Percentiles rank a stretch among this genome's conserved stretches.
Evolutionary conservation across 2,329 filamentous ascomycete species (phyloP).

Genomic region (Aspergillus fijiensis): DNA sequence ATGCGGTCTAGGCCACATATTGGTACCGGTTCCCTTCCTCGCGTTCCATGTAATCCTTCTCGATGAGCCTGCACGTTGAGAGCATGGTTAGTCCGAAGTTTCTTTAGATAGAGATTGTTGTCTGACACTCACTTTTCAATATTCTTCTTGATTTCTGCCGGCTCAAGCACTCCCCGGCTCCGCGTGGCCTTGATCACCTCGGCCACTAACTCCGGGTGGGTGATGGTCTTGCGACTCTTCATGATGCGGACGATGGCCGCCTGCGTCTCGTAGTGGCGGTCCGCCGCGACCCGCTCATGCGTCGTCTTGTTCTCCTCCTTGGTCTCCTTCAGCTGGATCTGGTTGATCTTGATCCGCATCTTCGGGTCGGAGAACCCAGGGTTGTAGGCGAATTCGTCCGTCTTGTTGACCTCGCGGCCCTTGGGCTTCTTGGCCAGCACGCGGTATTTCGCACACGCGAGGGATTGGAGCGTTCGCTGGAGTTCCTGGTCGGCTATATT

Average conservation of each 20-base stretch:
- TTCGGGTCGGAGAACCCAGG: slow-evolving; percentile 73
- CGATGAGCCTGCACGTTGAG: slow-evolving; percentile 66
- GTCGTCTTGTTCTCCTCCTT: slow-evolving; percentile 92
- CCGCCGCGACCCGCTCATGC: slow-evolving; percentile 82
- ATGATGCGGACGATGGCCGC: slow-evolving; percentile 95
- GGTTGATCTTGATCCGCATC: slow-evolving; percentile 95
- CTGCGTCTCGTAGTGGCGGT: slow-evolving; percentile 94
- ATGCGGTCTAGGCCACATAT: slow-evolving; percentile 61
- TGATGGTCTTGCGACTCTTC: slow-evolving; percentile 88
- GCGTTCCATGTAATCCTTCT: slow-evolving; percentile 89
- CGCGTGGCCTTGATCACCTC: slow-evolving; percentile 92
- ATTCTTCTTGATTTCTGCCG: slow-evolving; percentile 89
- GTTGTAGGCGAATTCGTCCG: slow-evolving; percentile 85
- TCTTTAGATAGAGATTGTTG: too few species aligned
- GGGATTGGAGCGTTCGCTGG: slow-evolving; percentile 85
- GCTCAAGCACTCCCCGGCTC: slow-evolving; percentile 79
- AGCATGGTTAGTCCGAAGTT: slow-evolving; percentile 1
- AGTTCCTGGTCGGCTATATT: slow-evolving; percentile 68
- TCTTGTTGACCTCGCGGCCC: slow-evolving; percentile 72
- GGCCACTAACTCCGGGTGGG: slow-evolving; percentile 80
- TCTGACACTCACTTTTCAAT: slow-evolving; percentile 74
- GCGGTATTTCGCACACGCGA: slow-evolving; percentile 85
- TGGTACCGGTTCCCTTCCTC: slow-evolving; percentile 67
- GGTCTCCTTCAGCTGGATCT: slow-evolving; percentile 95
- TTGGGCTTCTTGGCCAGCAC: slow-evolving; percentile 84